Base-by-base conservation (phyloP, 495 filamentous ascomycete species). In the Tuber indicum region DNA sequence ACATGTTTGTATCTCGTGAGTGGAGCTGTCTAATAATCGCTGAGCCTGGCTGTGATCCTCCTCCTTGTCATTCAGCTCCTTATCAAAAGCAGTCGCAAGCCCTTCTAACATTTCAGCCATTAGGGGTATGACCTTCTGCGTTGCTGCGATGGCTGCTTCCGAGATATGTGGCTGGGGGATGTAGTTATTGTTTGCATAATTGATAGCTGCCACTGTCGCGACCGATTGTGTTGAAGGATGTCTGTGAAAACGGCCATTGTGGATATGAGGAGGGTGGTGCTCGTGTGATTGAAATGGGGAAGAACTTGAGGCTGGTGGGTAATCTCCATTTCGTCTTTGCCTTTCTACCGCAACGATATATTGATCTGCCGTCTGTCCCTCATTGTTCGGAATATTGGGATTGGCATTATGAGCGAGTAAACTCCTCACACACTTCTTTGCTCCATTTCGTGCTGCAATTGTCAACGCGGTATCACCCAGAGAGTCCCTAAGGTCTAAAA, bases 391-490 rank as follows among this genome's bases (percentile, higher is more conserved):
- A 42, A 98, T 91, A 78, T 97, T 91, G 4, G 92, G 91, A 17
- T 90, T 86, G 12, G 91, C 92, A n/a, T 90, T 89, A 43, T 91
- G 88, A 45, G 90, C 91, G 42, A 93, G 87, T 19, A 95, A 87
- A 9, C 89, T 88, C 52, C 92, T 86, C 16, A 94, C 89, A 78
- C 91, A 93, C 85, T 90, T 97, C 76, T 87, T 88, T 62, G 90
- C 93, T 80, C 88, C 91, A 71, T 91, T 89, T 75, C 92, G 91
- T 32, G 94, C 93, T 12, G 93, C 94, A 43, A 98, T 91, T 74
- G 96, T 92, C 74, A 94, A 87, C 0, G 96, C 93, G 0, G 96
- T 97, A 82, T 98, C 94, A 42, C 94, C 95, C 58, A 92, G 89
- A 23, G 89, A 85, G 83, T 99, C 95, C 81, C 93, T 92, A 36